Base-by-base conservation (phyloP, 2,329 filamentous ascomycete species). In the Fusarium ambrosium region DNA sequence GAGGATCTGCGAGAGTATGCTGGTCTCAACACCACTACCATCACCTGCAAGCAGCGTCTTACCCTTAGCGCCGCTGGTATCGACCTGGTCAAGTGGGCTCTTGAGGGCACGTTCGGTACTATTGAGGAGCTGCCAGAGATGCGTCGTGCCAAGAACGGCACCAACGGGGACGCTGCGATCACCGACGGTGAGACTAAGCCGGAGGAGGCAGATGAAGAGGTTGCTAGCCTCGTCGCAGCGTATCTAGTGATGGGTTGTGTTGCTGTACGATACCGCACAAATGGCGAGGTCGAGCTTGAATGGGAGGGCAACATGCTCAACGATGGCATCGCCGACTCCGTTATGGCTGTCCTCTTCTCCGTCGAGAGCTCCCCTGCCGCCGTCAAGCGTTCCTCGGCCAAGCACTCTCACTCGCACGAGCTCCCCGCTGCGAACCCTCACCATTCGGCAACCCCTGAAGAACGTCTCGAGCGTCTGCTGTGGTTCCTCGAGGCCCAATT, bases 271-370 rank as follows among this genome's bases (percentile, higher is more conserved):
- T 95, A 97, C 83, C 89, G 89, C 73, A 89, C 87, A 71, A 92
- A 91, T 75, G 94, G 95, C 66, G 92, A 97, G 80, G 90, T 98
- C 7, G 95, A 97, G 81, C 87, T 98, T 4, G 95, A 98, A 84
- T 99, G 97, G 97, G 96, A 98, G 82, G 97, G 95, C 68, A 99
- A 98, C 81, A 94, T 98, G 86, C 92, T 98, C 80, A 99, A 98
- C 82, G 97, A 99, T 80, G 94, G 95, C 70, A 97, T 99, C 79
- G 97, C 97, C n/a, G 97, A 99, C 83, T 95, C 97, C 18, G 93
- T 98, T 64, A 94, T 98, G 88, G 95, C 95, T 1, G 95, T 98
- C 4, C 88, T 99, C 13, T 91, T 98, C 77, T 95, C 94, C 0
- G 94, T 98, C 24, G 97, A 99, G 84, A 97, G 93, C 83, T 97